Evolutionary conservation across 2,329 filamentous ascomycete species (phyloP), one percentile per base, ranked within the genome.

Genomic region (Hymenoscyphus linearis): DNA sequence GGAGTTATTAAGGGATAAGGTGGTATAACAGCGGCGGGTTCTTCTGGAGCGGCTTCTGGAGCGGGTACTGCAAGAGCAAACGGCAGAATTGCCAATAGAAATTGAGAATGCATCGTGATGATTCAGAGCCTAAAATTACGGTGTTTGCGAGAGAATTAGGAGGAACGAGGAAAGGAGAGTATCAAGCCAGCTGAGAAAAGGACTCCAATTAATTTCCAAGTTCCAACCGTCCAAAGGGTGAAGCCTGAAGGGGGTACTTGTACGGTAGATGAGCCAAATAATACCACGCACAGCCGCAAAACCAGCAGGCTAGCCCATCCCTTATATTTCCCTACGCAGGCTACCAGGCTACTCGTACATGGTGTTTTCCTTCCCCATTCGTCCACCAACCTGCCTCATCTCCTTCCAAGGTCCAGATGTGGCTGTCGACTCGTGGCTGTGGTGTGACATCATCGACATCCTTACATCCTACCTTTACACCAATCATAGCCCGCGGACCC

Each of bases 1-100:
- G 79, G 73, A 10, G 82, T 84, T 57, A 83, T 77, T 66, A 77
- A 70, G 52, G 80, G 77, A 67, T 78, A 74, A 22, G 73, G 65
- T 26, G 64, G 60, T 31, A 57, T 58, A 37, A 66, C 63, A 54
- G 66, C 66, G 18, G 67, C 68, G 7, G 69, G 67, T 55, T 65
- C n/a, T n/a, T n/a, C 69, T 57, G 65, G 68, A 35, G 65, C 60
- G 13, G 59, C n/a, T n/a, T n/a, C 69, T 57, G 65, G 68, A 35
- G 65, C 60, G 13, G 59, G 68, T 37, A 57, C 66, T 64, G 69
- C 68, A 13, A 71, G 55, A 53, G 63, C 65, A 22, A 66, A 16
- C 57, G 66, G 66, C 50, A 70, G 50, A n/a, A 68, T 54, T 47
- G 62, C 60, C 14, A 70, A 58, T 27, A 68, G 54, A 47, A 65